A percentile compares a stretch with the other conserved stretches of the same genome.
phyloP scores from a whole-genome alignment of 192 early-diverging fungal genomes.

The Chytriomyces hyalinus region DNA sequence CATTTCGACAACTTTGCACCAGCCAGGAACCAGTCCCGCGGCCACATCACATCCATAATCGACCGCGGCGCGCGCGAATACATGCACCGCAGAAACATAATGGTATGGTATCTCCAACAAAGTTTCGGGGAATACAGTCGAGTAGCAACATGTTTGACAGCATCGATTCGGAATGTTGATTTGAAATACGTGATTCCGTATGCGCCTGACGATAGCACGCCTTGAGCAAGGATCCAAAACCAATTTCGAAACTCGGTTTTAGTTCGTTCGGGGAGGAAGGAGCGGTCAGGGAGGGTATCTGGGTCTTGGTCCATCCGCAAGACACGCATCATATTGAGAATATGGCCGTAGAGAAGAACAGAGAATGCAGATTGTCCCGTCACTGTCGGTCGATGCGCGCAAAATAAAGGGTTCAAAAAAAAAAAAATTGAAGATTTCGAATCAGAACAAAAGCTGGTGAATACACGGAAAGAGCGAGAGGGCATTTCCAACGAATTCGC shows the following conservation, averaged over 20 bases:
- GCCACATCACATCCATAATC: neutral
- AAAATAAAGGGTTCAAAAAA: too few species aligned
- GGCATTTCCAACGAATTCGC: neutral
- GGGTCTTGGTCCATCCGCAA: neutral
- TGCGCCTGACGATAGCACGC: neutral
- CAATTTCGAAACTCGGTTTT: neutral
- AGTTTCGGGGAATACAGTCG: neutral
- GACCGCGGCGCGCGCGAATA: neutral
- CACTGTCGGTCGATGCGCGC: neutral
- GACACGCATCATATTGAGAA: neutral
- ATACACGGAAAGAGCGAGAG: neutral
- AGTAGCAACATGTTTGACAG: neutral
- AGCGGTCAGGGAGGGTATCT: neutral
- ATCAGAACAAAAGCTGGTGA: too few species aligned
- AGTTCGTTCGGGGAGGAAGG: neutral
- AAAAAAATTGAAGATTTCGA: too few species aligned
- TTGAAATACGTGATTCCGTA: neutral
- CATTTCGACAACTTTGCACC: neutral
- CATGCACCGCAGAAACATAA: neutral
- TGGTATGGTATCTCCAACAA: neutral
- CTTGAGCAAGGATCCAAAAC: neutral
- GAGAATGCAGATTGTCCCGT: neutral
- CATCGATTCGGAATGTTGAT: neutral
- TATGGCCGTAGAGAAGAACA: neutral
- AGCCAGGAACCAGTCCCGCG: neutral